Base-by-base conservation (phyloP, 805 yeast species). In the Starmerella bacillaris region DNA sequence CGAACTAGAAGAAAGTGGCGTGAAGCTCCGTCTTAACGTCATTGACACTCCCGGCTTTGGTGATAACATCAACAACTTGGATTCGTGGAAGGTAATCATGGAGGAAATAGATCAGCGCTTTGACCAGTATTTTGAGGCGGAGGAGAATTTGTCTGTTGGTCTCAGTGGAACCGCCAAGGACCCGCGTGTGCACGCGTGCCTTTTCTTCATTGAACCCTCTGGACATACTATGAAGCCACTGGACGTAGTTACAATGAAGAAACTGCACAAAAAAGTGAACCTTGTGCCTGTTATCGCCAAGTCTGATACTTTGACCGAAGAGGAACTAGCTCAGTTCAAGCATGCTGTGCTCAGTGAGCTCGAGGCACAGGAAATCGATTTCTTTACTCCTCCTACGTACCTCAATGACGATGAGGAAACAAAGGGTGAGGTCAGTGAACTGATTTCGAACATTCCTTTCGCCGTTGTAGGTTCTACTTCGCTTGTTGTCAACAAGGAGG, bases 31-130 rank as follows among this genome's bases (percentile, higher is more conserved):
- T 42, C 66, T 89, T 51, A 76, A 79, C 30, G 78, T 86, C 31
- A 68, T 89, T 45, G 86, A 82, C 49, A 72, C 95, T 21, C 92
- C 92, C 24, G 96, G 95, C 1, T 89, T 82, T 57, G 98, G 94
- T 48, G 94, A 82, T 48, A 70, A 72, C 31, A 72, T 89, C 51
- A 78, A 82, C 61, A 80, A 78, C 54, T 58, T 70, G 16, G 72
- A 74, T 42, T 62, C 79, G 26, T 78, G 95, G 94, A 72, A 70
- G 54, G 93, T 96, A 39, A 78, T 89, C 43, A 76, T 84, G 38
- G 83, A 79, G 40, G 94, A 84, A 58, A 72, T 89, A 52, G 78
- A 83, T 55, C 57, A 64, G 43, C 73, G 96, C 53, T 89, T 76
- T 54, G 94, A 89, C 59, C 67, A 70, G 43, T 86, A 74, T 55